These are phyloP conservation scores for Paramecium biaurelia DNA, from an alignment of 73 alveolate species.

Conservation along the genomic window DNA sequence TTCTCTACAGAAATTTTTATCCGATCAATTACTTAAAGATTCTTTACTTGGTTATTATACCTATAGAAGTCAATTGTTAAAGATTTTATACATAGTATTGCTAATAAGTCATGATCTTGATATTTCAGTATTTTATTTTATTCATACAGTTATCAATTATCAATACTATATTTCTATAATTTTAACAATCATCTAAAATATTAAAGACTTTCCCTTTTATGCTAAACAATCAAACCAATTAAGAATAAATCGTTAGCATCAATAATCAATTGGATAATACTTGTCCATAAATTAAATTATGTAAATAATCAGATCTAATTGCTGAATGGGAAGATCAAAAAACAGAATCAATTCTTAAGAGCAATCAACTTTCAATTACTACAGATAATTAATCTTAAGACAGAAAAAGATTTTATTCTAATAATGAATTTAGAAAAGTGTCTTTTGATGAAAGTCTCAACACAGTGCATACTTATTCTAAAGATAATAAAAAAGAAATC, in stretches of 20 bases:
- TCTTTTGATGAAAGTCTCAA: conserved; percentile 36
- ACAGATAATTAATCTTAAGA: background rate
- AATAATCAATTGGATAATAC: background rate
- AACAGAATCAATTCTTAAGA: background rate
- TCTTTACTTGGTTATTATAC: background rate
- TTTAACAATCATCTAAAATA: background rate
- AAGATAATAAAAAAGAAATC: background rate
- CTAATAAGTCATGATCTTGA: background rate
- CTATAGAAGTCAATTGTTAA: background rate
- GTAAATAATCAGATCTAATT: background rate
- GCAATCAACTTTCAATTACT: background rate
- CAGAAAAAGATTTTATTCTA: background rate
- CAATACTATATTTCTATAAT: background rate
- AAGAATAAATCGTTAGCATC: background rate
- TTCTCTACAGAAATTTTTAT: background rate
- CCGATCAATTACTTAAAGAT: background rate
- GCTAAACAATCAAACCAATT: background rate
- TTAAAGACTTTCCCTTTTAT: background rate
- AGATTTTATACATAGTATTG: background rate
- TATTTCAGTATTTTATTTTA: background rate
- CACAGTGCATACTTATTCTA: background rate
- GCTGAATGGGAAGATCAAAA: conserved; percentile 10
- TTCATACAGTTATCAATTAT: background rate
- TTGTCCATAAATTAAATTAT: background rate
- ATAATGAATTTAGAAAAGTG: background rate